phyloP scores from a whole-genome alignment of 169 alveolate genomes.

The Babesia ovis region DNA sequence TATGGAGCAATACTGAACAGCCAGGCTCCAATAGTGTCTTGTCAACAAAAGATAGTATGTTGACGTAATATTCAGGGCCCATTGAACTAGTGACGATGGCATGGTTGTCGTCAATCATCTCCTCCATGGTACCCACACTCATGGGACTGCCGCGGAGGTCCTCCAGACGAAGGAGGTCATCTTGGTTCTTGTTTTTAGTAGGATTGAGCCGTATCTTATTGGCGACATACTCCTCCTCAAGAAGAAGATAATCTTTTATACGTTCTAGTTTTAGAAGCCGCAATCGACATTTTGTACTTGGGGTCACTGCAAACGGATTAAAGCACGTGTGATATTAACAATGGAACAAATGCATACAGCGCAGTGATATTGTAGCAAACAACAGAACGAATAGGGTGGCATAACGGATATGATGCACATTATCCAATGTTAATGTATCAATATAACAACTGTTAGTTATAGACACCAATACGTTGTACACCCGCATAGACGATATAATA shows the following conservation, averaged over 20 bases:
- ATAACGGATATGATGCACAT: no score
- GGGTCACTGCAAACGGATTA: constrained; percentile 79
- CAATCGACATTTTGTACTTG: constrained; percentile 91
- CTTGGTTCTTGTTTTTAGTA: constrained; percentile 73
- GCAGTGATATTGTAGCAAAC: no score
- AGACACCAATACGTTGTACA: no score
- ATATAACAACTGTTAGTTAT: no score
- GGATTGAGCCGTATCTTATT: constrained; percentile 83
- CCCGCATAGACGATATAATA: no score
- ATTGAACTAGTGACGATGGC: constrained; percentile 97
- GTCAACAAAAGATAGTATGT: constrained; percentile 97
- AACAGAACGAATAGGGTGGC: no score
- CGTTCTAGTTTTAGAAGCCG: constrained; percentile 90
- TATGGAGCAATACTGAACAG: constrained; percentile 94
- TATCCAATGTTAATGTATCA: no score
- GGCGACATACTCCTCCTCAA: constrained; percentile 94
- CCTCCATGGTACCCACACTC: constrained; percentile 98
- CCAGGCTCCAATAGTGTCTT: constrained; percentile 97
- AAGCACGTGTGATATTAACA: no score
- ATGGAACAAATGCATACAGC: no score
- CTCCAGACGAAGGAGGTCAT: constrained; percentile 89
- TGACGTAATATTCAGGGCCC: constrained; percentile 98
- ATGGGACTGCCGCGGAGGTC: constrained; percentile 97
- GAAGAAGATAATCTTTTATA: constrained; percentile 91
- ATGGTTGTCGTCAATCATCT: constrained; percentile 96